Base-by-base conservation (phyloP, 352 stramenopile species). In the Thraustotheca clavata region DNA sequence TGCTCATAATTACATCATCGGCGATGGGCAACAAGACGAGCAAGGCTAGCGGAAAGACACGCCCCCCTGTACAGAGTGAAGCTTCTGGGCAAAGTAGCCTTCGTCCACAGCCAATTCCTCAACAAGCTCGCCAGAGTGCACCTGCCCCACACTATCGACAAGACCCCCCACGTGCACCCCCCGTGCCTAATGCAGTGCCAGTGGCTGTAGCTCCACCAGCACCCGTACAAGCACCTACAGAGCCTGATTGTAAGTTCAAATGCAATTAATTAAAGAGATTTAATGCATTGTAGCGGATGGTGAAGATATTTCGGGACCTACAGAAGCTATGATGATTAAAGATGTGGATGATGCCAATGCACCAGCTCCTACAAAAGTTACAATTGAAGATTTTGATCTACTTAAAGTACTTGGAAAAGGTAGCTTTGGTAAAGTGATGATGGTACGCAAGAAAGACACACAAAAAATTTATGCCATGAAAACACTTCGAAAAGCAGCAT, bases 381-480 rank as follows among this genome's bases (percentile, higher is more conserved):
- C 83, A 60, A 84, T 97, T 46, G 84, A 96, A 66, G 88, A 96
- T 75, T 97, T 97, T 73, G 86, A 96, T 62, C 67, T 96, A 70
- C 79, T 96, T 62, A 96, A 96, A 73, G 91, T 98, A 62, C 79
- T 98, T 46, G 94, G 94, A 65, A 97, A 98, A 76, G 94, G 94
- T 50, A 94, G 77, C 41, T 98, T 98, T 68, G 94, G 94, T 65
- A 98, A 98, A 83, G 94, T 97, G 57, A 96, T 97, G 83, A 94
- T 97, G 83, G 91, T 97, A 57, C 79, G 85, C 62, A 96, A 96
- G 78, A 97, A 97, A 67, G 89, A 96, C 71, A 94, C 84, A 29
- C 82, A 89, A 61, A 92, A 95, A 73, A 91, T 98, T 71, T 98
- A 96, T 73, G 94, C 94, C 40, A 96, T 98, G 83, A 98, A 98